Evolutionary conservation across 768 basidiomycete genomes (phyloP), one percentile per base, ranked within the genome.

Genomic region (Podaxis mareebaensis): DNA sequence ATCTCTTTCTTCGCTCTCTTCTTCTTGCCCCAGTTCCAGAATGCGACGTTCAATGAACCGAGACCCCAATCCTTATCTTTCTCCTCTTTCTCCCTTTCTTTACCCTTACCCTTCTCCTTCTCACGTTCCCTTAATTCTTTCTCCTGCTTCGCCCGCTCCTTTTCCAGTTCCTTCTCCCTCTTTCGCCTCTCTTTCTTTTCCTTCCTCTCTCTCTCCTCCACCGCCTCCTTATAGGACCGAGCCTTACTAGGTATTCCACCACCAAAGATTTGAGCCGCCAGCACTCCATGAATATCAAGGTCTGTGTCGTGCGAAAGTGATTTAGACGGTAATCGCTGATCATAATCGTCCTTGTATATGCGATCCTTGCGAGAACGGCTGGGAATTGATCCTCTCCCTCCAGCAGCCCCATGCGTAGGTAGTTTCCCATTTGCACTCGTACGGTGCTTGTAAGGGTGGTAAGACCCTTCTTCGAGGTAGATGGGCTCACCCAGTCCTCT

Each of bases 121-220:
- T 67, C 66, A 36, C 58, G 51, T 65, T 67, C 65, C 52, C 44
- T 60, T 60, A 12, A 33, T 30, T 52, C 57, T n/a, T 60, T 42
- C 20, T 36, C 66, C 65, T 68, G 33, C 3, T 44, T 60, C 5
- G n/a, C 28, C 15, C 51, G 62, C 15, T 57, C 68, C 10, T 48
- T n/a, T 46, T 61, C 24, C 12, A 65, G 42, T 79, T 84, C 85
- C 46, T 56, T 67, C 53, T 64, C 64, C 48, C 53, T 33, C 36
- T 28, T 66, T 63, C 63, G 81, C 78, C 77, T 55, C 54, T 56
- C 58, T 12, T 66, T 64, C 22, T 58, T 66, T 11, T 67, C 67
- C 60, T 65, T 69, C 54, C 66, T 64, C 52, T 70, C 44, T 5
- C 38, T 54, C 52, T 53, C 54, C 51, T 58, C 58, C 13, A 30